phyloP scores from a whole-genome alignment of 2,329 filamentous ascomycete species.

The Madurella fahalii region DNA sequence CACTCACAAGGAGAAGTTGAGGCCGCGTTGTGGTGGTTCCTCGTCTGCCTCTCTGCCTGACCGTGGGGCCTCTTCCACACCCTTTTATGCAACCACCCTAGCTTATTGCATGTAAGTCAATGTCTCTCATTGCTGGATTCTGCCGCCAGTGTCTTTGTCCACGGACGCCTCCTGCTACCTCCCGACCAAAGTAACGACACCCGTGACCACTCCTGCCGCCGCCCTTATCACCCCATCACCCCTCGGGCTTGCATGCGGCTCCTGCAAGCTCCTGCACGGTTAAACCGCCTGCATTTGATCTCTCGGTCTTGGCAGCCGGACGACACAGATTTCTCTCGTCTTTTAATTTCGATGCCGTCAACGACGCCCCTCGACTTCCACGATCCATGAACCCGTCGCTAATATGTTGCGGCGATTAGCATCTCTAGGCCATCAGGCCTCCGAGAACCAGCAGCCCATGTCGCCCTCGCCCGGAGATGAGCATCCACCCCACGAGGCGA shows the following conservation, averaged over 20 bases:
- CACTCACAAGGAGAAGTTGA: not conserved
- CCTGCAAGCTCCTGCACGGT: conserved; percentile 24
- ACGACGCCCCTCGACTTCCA: not conserved
- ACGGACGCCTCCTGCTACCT: not conserved
- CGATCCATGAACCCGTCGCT: conserved; percentile 27
- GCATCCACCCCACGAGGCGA: conserved; percentile 51
- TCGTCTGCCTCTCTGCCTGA: conserved; percentile 2
- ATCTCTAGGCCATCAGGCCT: conserved; percentile 41
- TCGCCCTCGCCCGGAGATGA: conserved; percentile 57
- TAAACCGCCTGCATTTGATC: conserved; percentile 12
- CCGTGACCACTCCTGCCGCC: not conserved
- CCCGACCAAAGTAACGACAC: not conserved
- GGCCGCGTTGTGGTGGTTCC: conserved; percentile 4
- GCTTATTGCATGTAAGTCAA: conserved; percentile 13
- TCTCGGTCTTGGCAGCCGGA: conserved; percentile 15
- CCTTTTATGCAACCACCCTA: conserved; percentile 10
- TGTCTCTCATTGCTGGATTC: not conserved
- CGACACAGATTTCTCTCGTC: conserved; percentile 6
- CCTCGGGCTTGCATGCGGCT: conserved; percentile 26
- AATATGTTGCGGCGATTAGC: conserved; percentile 43
- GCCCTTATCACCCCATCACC: not conserved
- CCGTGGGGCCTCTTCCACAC: conserved; percentile 3
- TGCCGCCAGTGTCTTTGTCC: not conserved
- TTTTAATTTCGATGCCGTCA: not conserved
- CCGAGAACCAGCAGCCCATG: conserved; percentile 51